These are phyloP conservation scores for Annulohypoxylon maeteangense DNA, from an alignment of 495 filamentous ascomycete species.

Conservation along the genomic window DNA sequence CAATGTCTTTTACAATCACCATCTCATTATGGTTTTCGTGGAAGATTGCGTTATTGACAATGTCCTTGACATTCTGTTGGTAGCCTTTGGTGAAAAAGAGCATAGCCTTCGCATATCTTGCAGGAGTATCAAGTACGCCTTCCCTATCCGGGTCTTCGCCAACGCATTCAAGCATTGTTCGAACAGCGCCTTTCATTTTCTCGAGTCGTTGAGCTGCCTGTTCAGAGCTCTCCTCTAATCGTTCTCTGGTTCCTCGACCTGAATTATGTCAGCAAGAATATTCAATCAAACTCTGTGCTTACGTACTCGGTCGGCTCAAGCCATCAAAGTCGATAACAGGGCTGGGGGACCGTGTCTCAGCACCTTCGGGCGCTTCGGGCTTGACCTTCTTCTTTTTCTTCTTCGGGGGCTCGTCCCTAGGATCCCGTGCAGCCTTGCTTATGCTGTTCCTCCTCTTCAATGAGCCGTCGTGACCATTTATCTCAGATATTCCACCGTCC, in stretches of 20 bases:
- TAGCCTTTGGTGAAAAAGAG: slow-evolving; percentile 99
- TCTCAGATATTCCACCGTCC: slow-evolving; percentile 44
- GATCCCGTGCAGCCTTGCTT: slow-evolving; percentile 77
- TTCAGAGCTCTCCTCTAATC: slow-evolving; percentile 80
- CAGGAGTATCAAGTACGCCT: slow-evolving; percentile 86
- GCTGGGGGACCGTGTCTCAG: slow-evolving; percentile 59
- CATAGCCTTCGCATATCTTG: slow-evolving; percentile 95
- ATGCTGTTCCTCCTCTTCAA: slow-evolving; percentile 61
- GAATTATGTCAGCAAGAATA: slow-evolving; percentile 17
- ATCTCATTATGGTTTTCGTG: slow-evolving; percentile 97
- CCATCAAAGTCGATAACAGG: slow-evolving; percentile 82
- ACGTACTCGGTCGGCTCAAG: slow-evolving; percentile 74
- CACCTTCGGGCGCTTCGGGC: slow-evolving; percentile 46
- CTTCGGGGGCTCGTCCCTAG: slow-evolving; percentile 71
- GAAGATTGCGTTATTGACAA: slow-evolving; percentile 96
- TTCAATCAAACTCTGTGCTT: not conserved
- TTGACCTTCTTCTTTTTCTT: slow-evolving; percentile 51
- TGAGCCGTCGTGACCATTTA: slow-evolving; percentile 39
- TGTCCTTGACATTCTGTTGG: slow-evolving; percentile 91
- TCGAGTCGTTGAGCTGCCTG: slow-evolving; percentile 75
- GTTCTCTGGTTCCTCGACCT: slow-evolving; percentile 82
- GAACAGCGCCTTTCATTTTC: slow-evolving; percentile 85
- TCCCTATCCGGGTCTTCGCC: slow-evolving; percentile 95
- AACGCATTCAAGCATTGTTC: slow-evolving; percentile 93
- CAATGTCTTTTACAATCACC: slow-evolving; percentile 97